Percentiles rank a stretch among this genome's conserved stretches.
Evolutionary conservation across 116 monocot genomes (phyloP).

Genomic region (Trichopus zeylanicus): DNA sequence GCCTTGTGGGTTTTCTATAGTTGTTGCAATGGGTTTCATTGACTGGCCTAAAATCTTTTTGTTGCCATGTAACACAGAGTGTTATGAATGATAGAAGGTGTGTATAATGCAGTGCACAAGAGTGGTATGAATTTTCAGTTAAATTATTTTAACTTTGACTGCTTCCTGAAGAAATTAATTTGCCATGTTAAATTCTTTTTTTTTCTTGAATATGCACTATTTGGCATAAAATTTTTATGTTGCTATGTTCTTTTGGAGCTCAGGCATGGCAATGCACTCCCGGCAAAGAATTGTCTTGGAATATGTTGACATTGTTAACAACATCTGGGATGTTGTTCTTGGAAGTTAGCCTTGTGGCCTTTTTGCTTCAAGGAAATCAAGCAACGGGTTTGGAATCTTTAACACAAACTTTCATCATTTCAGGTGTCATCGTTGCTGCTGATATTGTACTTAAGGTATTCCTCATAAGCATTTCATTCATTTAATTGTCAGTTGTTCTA

Average conservation of each 20-base stretch:
- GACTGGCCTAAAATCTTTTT: too few species aligned
- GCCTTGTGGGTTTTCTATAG: neutral
- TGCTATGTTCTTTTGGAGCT: neutral
- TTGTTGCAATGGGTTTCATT: neutral
- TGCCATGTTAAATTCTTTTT: neutral
- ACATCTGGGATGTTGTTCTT: constrained; percentile 3
- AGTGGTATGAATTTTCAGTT: too few species aligned
- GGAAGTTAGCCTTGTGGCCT: constrained; percentile 77
- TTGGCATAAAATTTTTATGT: neutral
- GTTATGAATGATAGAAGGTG: too few species aligned
- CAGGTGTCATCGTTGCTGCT: constrained; percentile 68
- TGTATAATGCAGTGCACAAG: too few species aligned
- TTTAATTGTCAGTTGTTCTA: too few species aligned
- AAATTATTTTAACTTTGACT: too few species aligned
- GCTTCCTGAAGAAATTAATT: neutral
- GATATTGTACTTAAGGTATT: constrained; percentile 89
- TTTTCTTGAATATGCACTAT: neutral
- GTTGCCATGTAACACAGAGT: too few species aligned
- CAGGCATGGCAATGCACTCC: constrained; percentile 2
- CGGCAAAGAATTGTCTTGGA: constrained; percentile 4
- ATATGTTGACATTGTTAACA: neutral
- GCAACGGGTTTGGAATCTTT: constrained; percentile 66
- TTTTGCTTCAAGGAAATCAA: constrained; percentile 89
- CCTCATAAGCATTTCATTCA: neutral
- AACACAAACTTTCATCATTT: constrained; percentile 65